These are phyloP conservation scores for Calophaca sinica DNA, from an alignment of 306 rosid species.

Conservation along the genomic window DNA sequence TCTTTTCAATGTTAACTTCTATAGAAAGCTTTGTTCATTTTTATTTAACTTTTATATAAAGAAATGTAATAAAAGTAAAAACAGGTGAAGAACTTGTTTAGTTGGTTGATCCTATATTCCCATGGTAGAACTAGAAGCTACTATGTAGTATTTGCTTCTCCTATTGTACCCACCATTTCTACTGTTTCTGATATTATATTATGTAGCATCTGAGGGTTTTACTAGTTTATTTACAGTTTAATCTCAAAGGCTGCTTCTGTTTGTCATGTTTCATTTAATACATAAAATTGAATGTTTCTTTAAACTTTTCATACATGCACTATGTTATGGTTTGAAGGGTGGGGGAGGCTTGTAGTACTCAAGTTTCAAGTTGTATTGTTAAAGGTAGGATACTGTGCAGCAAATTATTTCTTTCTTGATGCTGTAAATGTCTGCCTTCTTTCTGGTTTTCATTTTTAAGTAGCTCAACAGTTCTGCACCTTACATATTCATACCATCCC, in stretches of 20 bases:
- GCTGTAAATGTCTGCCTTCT: constrained; percentile 21
- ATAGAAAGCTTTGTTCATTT: background rate
- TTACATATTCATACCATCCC: background rate
- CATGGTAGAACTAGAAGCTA: constrained; percentile 6
- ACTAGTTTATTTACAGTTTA: constrained; percentile 7
- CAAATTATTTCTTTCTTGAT: constrained; percentile 29
- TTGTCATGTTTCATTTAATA: constrained; percentile 1
- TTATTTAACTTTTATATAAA: constrained; percentile 1
- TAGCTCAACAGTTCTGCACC: constrained; percentile 16
- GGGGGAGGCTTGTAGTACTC: constrained; percentile 2
- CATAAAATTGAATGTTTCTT: background rate
- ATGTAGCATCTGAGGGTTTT: constrained; percentile 5
- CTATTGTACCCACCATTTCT: background rate
- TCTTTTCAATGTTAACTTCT: constrained; percentile 11
- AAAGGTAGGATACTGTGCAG: constrained; percentile 13
- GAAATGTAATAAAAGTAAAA: background rate
- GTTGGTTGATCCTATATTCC: constrained; percentile 11
- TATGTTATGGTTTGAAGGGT: constrained; percentile 1
- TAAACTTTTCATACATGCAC: background rate
- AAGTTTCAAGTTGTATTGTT: constrained; percentile 11
- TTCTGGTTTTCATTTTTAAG: background rate
- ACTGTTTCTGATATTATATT: background rate
- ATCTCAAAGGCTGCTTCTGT: constrained; percentile 33
- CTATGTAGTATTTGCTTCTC: constrained; percentile 4
- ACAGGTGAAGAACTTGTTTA: constrained; percentile 7